Evolutionary conservation across 2,329 filamentous ascomycete species (phyloP).

Genomic region (Colletotrichum limetticola): DNA sequence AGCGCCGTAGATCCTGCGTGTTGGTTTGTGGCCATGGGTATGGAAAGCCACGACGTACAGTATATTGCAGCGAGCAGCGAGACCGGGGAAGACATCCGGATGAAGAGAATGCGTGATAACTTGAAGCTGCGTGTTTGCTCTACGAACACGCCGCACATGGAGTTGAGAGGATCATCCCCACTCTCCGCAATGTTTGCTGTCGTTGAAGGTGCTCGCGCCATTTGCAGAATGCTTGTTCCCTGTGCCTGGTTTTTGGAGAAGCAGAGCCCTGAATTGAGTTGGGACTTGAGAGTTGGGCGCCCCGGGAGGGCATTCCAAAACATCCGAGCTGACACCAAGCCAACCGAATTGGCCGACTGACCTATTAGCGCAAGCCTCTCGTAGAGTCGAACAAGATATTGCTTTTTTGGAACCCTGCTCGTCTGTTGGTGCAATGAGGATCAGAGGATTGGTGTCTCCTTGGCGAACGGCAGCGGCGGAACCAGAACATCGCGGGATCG

Average conservation of each 20-base stretch:
- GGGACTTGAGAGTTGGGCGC: not conserved
- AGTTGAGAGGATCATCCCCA: constrained; percentile 12
- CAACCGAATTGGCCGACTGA: not conserved
- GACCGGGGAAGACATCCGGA: constrained; percentile 12
- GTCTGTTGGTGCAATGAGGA: not conserved
- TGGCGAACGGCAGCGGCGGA: constrained; percentile 8
- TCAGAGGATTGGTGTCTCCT: constrained; percentile 1
- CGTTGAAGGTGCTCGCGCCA: not conserved
- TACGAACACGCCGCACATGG: not conserved
- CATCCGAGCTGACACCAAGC: constrained; percentile 15
- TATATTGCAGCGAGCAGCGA: not conserved
- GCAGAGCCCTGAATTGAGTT: constrained; percentile 13
- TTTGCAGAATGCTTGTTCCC: constrained; percentile 18
- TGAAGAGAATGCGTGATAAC: not conserved
- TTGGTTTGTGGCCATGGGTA: constrained; percentile 3
- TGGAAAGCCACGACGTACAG: not conserved
- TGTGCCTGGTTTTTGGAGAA: constrained; percentile 27
- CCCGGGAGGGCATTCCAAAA: constrained; percentile 12
- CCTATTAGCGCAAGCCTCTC: constrained; percentile 15
- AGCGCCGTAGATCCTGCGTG: constrained; percentile 9
- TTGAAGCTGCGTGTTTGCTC: constrained; percentile 11
- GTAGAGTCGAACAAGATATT: not conserved
- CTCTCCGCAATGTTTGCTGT: constrained; percentile 24
- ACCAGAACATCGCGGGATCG: constrained; percentile 2
- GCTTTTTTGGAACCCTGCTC: constrained; percentile 3